Evolutionary conservation across 1,284 basidiomycete species (phyloP).

Genomic region (Pyrrhoderma lamaoense): DNA sequence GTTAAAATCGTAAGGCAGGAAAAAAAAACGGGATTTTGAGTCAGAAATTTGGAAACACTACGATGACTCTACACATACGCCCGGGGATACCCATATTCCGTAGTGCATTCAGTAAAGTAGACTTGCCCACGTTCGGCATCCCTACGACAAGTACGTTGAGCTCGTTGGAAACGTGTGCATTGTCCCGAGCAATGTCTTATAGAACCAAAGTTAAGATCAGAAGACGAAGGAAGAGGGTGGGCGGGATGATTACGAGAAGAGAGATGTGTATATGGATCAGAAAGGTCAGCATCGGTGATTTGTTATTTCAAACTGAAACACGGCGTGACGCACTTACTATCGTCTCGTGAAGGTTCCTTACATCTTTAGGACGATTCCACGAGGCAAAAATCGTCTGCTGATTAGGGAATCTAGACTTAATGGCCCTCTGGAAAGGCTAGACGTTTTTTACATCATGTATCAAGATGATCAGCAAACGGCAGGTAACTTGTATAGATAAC

Average conservation of each 20-base stretch:
- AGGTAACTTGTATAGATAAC: conserved; percentile 8
- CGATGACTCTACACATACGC: conserved; percentile 61
- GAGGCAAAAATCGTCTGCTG: conserved; percentile 65
- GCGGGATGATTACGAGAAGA: neutral
- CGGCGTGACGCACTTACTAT: conserved; percentile 59
- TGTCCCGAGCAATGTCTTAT: conserved; percentile 60
- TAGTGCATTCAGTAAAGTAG: conserved; percentile 88
- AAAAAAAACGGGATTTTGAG: too few species aligned
- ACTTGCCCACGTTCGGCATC: conserved; percentile 99
- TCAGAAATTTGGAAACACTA: too few species aligned
- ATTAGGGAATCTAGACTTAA: conserved; percentile 58
- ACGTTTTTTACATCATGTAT: neutral
- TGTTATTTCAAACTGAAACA: neutral
- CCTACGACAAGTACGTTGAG: conserved; percentile 88
- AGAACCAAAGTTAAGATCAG: conserved; percentile 6
- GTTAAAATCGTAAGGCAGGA: too few species aligned
- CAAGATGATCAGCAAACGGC: conserved; percentile 1
- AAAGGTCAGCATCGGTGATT: neutral
- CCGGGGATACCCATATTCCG: conserved; percentile 83
- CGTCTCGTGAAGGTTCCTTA: conserved; percentile 52
- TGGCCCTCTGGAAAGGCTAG: conserved; percentile 65
- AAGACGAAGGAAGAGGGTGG: neutral
- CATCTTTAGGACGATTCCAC: conserved; percentile 57
- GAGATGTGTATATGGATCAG: neutral
- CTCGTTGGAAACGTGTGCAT: conserved; percentile 57